phyloP scores from a whole-genome alignment of 148 eudicot genomes.

The Rhododendron simsii region DNA sequence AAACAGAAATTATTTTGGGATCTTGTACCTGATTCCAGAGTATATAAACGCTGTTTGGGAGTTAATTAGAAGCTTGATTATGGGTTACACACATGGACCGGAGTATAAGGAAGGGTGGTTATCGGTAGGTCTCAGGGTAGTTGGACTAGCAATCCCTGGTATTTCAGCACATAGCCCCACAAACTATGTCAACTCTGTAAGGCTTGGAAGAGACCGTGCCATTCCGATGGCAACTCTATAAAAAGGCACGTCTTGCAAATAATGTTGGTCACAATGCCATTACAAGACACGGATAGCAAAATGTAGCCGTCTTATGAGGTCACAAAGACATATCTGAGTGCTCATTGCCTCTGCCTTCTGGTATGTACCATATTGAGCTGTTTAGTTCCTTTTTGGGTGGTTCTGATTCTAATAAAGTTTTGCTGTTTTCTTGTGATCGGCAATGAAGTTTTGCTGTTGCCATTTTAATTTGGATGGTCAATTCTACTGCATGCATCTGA shows the following conservation, averaged over 20 bases:
- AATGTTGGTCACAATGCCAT: background rate
- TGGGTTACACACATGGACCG: constrained; percentile 42
- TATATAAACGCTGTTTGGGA: constrained; percentile 73
- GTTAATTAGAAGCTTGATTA: constrained; percentile 52
- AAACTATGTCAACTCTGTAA: constrained; percentile 66
- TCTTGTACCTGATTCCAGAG: constrained; percentile 44
- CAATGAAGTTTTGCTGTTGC: background rate
- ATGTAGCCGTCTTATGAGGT: background rate
- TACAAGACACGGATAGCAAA: background rate
- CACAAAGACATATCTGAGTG: background rate
- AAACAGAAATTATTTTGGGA: constrained; percentile 54
- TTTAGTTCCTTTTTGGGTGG: constrained; percentile 1
- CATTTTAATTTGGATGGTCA: background rate
- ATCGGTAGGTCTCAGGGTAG: constrained; percentile 34
- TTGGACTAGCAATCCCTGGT: constrained; percentile 63
- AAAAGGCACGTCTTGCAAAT: background rate
- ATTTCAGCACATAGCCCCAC: constrained; percentile 70
- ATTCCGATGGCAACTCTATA: constrained; percentile 26
- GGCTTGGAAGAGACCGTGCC: constrained; percentile 42
- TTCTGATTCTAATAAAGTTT: background rate
- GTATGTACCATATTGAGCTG: background rate
- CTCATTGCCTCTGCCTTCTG: background rate
- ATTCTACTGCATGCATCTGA: background rate
- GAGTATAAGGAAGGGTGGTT: constrained; percentile 64
- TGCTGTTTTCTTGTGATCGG: too few species aligned